Evolutionary conservation across 2,329 filamentous ascomycete species (phyloP), one percentile per base, ranked within the genome.

Genomic region (Botrytis squamosa): DNA sequence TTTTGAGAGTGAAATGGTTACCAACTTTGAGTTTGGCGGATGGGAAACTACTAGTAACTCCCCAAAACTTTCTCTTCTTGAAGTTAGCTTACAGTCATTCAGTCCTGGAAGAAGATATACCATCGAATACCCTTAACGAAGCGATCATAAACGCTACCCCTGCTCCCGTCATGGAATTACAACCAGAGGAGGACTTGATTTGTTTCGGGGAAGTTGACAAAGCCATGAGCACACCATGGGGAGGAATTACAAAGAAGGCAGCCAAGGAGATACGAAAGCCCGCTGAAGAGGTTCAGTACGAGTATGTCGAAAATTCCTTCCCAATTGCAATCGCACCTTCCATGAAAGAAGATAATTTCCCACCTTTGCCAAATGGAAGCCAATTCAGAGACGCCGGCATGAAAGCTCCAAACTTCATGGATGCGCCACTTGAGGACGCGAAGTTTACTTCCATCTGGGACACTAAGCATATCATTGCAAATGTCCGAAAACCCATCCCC

Each of bases 171-270:
- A 36, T 65, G 38, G 18, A 69, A 16, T 33, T 66, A 36, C 73
- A 73, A 71, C 42, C 46, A 29, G 71, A 74, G 5, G 75, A 74
- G 9, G 73, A 77, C 18, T 62, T 76, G 46, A 75, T 76, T 42
- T 64, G n/a, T 38, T 73, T 75, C 38, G 68, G 63, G 20, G 66
- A 74, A 22, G n/a, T 72, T 10, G 49, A 18, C 14, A 72, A 72
- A 46, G 70, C 44, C 29, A 72, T 72, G 70, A 72, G 70, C n/a
- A 44, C 33, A 36, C 44, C 70, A 22, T 72, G 70, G 70, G 44
- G 59, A 36, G 5, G 8, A 40, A 8, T 16, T 65, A 20, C n/a
- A 33, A 72, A 72, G 46, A 72, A 72, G 6, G n/a, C 52, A 42
- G 38, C n/a, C 6, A 68, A 57, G 33, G 16, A 49, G 16, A 60